These are phyloP conservation scores for Pythium sp. DNA, from an alignment of 352 stramenopile genomes.

Conservation along the genomic window DNA sequence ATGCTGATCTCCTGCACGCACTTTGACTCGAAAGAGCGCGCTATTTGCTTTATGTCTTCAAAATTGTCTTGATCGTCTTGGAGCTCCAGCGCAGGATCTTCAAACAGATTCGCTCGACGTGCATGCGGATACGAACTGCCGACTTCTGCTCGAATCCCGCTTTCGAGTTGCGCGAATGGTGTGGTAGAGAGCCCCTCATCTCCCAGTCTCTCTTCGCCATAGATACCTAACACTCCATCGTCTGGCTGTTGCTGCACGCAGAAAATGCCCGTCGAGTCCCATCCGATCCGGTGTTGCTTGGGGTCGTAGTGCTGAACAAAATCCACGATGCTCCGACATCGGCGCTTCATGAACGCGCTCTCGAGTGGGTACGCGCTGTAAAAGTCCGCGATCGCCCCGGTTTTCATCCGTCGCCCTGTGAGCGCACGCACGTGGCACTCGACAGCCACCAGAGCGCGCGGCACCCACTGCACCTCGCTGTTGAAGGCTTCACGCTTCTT, in stretches of 20 bases:
- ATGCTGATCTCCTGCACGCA: conserved; percentile 1
- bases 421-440: conserved; percentile 4
- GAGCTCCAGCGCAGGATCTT: background rate
- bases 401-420: background rate
- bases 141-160: background rate
- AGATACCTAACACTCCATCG: background rate
- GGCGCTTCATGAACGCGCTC: conserved; percentile 20
- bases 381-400: conserved; percentile 7
- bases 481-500: background rate
- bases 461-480: conserved; percentile 5
- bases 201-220: background rate
- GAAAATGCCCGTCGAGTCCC: background rate
- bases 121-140: background rate
- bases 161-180: background rate
- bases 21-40: background rate
- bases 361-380: conserved; percentile 12
- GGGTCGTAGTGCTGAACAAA: conserved; percentile 14
- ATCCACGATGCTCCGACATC: conserved; percentile 7
- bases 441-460: conserved; percentile 3
- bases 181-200: background rate
- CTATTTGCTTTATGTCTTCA: background rate
- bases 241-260: background rate
- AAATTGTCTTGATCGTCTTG: too few relatives aligned
- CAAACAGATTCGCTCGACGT: background rate
- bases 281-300: background rate